These are phyloP conservation scores for Starmerella khaoyaiensis DNA, from an alignment of 805 yeast genomes.

Conservation along the genomic window DNA sequence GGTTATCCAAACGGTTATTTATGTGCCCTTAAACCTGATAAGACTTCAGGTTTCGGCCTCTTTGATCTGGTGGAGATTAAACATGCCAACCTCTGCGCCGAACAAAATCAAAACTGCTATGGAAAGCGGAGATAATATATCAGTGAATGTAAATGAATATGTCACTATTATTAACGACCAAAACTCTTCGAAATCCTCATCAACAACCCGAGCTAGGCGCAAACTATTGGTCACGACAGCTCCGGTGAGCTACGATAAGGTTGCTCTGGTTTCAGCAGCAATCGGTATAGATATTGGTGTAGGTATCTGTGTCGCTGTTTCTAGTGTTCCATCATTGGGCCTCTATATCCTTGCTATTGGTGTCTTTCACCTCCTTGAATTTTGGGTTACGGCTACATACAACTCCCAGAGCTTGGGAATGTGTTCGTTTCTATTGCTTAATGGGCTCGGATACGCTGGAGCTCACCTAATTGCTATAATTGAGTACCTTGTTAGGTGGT, in stretches of 20 bases:
- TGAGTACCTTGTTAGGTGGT: constrained; percentile 38
- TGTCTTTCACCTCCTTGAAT: constrained; percentile 72
- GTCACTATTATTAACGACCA: neutral
- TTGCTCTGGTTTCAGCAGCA: constrained; percentile 23
- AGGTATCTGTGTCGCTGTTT: constrained; percentile 10
- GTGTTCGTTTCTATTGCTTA: constrained; percentile 56
- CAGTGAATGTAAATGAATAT: neutral
- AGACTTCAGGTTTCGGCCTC: no score
- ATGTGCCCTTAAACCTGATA: no score
- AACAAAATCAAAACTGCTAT: neutral
- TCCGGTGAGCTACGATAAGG: constrained; percentile 22
- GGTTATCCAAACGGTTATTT: no score
- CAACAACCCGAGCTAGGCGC: neutral
- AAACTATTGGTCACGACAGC: constrained; percentile 13
- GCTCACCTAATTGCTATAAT: constrained; percentile 45
- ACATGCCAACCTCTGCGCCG: neutral
- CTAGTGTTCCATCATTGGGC: constrained; percentile 23
- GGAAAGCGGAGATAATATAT: neutral
- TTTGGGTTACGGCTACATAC: constrained; percentile 60
- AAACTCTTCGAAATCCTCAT: neutral
- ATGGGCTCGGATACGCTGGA: constrained; percentile 43
- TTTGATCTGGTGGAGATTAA: no score
- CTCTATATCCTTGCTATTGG: constrained; percentile 43
- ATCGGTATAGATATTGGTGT: constrained; percentile 24
- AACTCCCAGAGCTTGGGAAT: constrained; percentile 53